Evolutionary conservation across 73 alveolate genomes (phyloP).

Genomic region (Paramecium sexaurelia): DNA sequence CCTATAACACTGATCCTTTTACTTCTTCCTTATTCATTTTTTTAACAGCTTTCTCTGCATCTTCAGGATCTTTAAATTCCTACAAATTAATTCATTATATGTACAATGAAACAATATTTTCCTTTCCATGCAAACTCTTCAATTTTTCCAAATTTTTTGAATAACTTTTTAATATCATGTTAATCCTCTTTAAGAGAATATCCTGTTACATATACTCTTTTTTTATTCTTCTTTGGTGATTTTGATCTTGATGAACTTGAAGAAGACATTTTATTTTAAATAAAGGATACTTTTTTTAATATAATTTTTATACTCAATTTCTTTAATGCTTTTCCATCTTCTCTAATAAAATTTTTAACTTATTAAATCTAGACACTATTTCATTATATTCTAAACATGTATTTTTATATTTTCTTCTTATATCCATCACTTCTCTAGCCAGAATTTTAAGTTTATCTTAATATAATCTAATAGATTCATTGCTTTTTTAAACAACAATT

Average conservation of each 20-base stretch:
- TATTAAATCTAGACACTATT: background rate
- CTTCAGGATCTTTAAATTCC: constrained; percentile 46
- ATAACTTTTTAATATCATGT: constrained; percentile 47
- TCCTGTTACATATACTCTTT: constrained; percentile 58
- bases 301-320: constrained; percentile 3
- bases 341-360: background rate
- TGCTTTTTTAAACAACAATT: background rate
- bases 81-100: background rate
- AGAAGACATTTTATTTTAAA: constrained; percentile 38
- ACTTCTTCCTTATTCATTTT: constrained; percentile 55
- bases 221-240: constrained; percentile 42
- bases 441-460: constrained; percentile 30
- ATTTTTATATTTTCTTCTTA: constrained; percentile 39
- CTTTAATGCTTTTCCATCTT: constrained; percentile 12
- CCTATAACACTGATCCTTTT: constrained; percentile 45
- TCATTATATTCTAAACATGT: constrained; percentile 29
- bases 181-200: constrained; percentile 56
- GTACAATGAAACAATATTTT: constrained; percentile 57
- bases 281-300: constrained; percentile 52
- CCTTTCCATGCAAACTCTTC: constrained; percentile 63
- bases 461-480: constrained; percentile 28
- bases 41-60: constrained; percentile 53
- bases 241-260: constrained; percentile 31
- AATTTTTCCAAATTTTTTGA: constrained; percentile 52
- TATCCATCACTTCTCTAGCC: constrained; percentile 25